phyloP scores from a whole-genome alignment of 176 grass and related monocot genomes.

The Cenchrus purpureus region DNA sequence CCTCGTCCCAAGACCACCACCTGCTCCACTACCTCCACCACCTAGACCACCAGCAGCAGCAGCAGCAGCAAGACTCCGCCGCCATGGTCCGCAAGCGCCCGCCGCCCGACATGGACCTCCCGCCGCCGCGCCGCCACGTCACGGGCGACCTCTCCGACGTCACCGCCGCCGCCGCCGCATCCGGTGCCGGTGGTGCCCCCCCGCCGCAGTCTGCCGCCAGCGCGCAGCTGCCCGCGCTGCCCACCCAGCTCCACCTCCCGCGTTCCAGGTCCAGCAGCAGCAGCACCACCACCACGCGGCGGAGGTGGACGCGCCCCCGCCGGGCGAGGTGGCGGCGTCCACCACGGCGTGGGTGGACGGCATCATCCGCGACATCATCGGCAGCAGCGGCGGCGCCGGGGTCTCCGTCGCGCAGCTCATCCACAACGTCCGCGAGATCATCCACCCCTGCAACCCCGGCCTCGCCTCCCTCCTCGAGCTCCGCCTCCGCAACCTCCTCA shows the following conservation, averaged over 20 bases:
- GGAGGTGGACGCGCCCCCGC: slow-evolving; percentile 4
- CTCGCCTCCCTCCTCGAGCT: slow-evolving; percentile 86
- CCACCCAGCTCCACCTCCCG: slow-evolving; percentile 33
- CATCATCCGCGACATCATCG: slow-evolving; percentile 87
- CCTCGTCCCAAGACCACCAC: slow-evolving; percentile 11
- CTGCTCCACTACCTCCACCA: slow-evolving; percentile 53
- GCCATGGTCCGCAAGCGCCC: slow-evolving; percentile 91
- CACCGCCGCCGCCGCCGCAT: slow-evolving; percentile 28
- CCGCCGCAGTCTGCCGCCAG: slow-evolving; percentile 15
- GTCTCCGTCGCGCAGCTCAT: slow-evolving; percentile 90
- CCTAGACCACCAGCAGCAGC: slow-evolving; percentile 43
- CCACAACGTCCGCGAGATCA: slow-evolving; percentile 94
- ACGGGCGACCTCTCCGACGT: slow-evolving; percentile 46
- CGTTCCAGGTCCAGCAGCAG: slow-evolving; percentile 18
- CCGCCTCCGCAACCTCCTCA: slow-evolving; percentile 75
- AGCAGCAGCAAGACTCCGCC: neutral
- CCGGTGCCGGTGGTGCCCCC: neutral
- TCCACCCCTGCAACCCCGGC: slow-evolving; percentile 85
- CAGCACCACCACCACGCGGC: neutral
- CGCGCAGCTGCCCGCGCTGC: slow-evolving; percentile 54
- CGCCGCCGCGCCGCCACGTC: slow-evolving; percentile 48
- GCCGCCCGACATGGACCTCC: slow-evolving; percentile 65
- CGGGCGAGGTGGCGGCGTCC: neutral
- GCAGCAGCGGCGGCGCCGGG: slow-evolving; percentile 53
- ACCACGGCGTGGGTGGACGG: slow-evolving; percentile 54